Base-by-base conservation (phyloP, 768 basidiomycete genomes). In the Trametes coccinea region DNA sequence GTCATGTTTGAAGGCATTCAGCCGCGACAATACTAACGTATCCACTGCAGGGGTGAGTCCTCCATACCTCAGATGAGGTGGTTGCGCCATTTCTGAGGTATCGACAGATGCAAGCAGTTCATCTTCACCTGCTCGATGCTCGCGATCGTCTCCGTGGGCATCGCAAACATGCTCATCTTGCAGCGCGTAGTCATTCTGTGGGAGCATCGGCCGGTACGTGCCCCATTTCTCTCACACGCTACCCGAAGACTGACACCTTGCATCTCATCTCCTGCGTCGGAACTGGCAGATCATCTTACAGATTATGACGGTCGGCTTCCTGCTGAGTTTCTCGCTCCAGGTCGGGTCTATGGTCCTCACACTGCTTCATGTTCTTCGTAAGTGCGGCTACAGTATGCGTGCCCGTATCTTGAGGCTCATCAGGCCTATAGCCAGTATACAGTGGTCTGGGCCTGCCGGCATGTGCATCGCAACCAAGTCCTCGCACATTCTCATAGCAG, bases 181-280 rank as follows among this genome's bases (percentile, higher is more conserved):
- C 55, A 76, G 29, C 73, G 76, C 27, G 74, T 78, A 0, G 61
- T 74, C 30, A 62, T 70, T 11, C 66, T 78, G 8, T 78, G 77
- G 77, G 75, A 78, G n/a, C 70, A 70, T 47, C 67, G 73, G 2
- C 69, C 67, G 30, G 70, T 73, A 52, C 40, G 69, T 59, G 45
- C 22, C 30, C 41, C 8, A 22, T 22, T 8, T 16, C 11, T 22
- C 31, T 11, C 41, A 34, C 14, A 33, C 40, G 37, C 40, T 16
- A 1, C 8, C 27, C 27, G 0, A 11, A 37, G 5, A 0, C 40
- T 41, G 34, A 40, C 50, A 14, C 40, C 30, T 22, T 33, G 14
- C 8, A 11, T 53, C n/a, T 14, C 27, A 10, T n/a, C 49, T 27
- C 39, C 29, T 1, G 41, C 45, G 6, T 16, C 29, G 34, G 9